A percentile compares a stretch with the other conserved stretches of the same genome.
Conservation (phyloP, 768 basidiomycete genomes). For the Termitomyces sp. region DNA sequence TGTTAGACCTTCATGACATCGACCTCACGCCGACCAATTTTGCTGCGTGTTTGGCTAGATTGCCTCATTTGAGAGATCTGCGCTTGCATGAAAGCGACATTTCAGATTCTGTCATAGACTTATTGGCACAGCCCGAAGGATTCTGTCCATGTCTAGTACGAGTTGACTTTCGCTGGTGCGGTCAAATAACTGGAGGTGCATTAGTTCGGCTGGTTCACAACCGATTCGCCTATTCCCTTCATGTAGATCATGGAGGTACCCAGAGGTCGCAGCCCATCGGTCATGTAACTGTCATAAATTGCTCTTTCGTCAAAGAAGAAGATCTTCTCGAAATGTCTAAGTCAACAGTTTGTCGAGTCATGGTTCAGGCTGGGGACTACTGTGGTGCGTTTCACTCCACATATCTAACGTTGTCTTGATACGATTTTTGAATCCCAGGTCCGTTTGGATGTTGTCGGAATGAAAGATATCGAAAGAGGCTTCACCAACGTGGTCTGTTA, state of each 20-base stretch:
- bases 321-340: slow-evolving; percentile 50
- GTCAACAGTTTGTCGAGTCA: slow-evolving; percentile 44
- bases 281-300: slow-evolving; percentile 52
- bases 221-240: slow-evolving; percentile 19
- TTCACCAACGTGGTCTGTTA: slow-evolving; percentile 30
- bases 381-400: slow-evolving; percentile 42
- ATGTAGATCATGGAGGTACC: background rate
- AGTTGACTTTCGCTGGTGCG: slow-evolving; percentile 60
- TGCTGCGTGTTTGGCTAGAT: slow-evolving; percentile 19
- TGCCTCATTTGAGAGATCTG: slow-evolving; percentile 43
- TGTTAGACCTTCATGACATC: slow-evolving; percentile 22
- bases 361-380: slow-evolving; percentile 41
- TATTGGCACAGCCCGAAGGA: slow-evolving; percentile 33
- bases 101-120: slow-evolving; percentile 38
- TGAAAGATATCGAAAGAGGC: slow-evolving; percentile 48
- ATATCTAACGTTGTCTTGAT: slow-evolving; percentile 1
- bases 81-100: slow-evolving; percentile 59
- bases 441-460: slow-evolving; percentile 51
- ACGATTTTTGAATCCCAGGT: slow-evolving; percentile 25
- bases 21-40: slow-evolving; percentile 22
- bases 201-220: slow-evolving; percentile 47
- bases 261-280: slow-evolving; percentile 26
- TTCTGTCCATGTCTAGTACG: slow-evolving; percentile 44
- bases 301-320: slow-evolving; percentile 50
- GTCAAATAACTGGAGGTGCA: slow-evolving; percentile 46